Evolutionary conservation across 805 yeast species (phyloP), one percentile per base, ranked within the genome.

Genomic region (Pichia scutulata): DNA sequence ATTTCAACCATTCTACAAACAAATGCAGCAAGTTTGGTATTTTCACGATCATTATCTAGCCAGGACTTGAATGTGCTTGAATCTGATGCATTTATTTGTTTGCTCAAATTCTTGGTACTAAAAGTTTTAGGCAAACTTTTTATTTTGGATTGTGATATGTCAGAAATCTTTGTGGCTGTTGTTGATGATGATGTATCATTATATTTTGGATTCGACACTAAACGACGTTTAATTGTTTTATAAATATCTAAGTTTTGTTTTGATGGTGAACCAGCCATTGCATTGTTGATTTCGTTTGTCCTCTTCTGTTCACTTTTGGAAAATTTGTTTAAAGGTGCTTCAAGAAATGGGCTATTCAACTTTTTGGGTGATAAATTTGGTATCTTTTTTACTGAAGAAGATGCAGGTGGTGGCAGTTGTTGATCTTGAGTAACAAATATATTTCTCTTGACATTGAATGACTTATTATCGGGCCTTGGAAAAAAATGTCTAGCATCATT

Each of bases 1-100:
- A 76, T 72, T 52, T 80, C 80, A 46, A 69, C 66, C 41, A 78
- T 70, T 40, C 83, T 71, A 56, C 82, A 78, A 39, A 78, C 67
- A 58, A 76, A 78, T 52, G 77, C 80, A 54, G 74, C 73, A 1
- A 63, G 57, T 44, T 61, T 63, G 4, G 59, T 19, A 13, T 57
- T 53, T 43, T 61, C 60, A 39, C 67, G 55, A 43, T 65, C 66
- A 2, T 55, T 48, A 47, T 66, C 69, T 55, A 66, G 56, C 65
- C 64, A 60, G 2, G 56, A 47, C 9, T 52, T 52, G 6, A 52
- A 41, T 2, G 52, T 49, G n/a, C 23, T 40, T 26, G 51, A 48
- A 5, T 49, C 39, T 9, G 53, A 46, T 4, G 55, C 47, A 7
- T 33, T 41, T 2, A 48, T 13, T 23, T 48, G 41, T 23, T 44